Base-by-base conservation (phyloP, 176 grass and related monocot species). In the Juncus inflexus region DNA sequence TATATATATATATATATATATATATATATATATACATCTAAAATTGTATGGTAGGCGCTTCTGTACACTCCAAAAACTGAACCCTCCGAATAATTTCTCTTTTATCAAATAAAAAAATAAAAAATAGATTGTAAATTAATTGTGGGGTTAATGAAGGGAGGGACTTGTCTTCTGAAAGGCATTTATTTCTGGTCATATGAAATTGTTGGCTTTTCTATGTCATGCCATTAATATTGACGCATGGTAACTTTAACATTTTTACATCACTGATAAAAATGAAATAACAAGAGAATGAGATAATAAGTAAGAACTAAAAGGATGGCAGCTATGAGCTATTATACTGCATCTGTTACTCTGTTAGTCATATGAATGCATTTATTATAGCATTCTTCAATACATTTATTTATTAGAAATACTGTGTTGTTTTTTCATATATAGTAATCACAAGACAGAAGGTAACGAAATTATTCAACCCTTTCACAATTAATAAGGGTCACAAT, bases 151-250 rank as follows among this genome's bases (percentile, higher is more conserved):
- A 70, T 70, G 52, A 70, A 55, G 8, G 45, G 10, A 54, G 5
- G 65, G 16, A 68, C 16, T 68, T 67, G 43, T 53, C 13, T 28
- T 28, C 19, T 28, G 19, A 28, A 57, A 43, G 67, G 67, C 37
- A 70, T 58, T 70, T 58, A 70, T 70, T 47, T 55, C 52, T 50
- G 19, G 6, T 13, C 67, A 58, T 19, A 70, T 70, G 37, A 43
- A 15, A 70, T 6, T 69, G 37, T 42, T 57, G n/a, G 52, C 37
- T 15, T 55, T 50, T 47, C 8, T 9, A 7, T 15, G 62, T 15
- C 3, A 65, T 6, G 2, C 12, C 35, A 15, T 55, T 40, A 63
- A 63, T 47, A 9, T 28, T 0, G 1, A 28, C 19, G 19, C 19
- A 28, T 28, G 19, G 19, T 28, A 28, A 28, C 19, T 28, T 28